Conservation (phyloP, 2,329 filamentous ascomycete species). For the Fusarium musae region DNA sequence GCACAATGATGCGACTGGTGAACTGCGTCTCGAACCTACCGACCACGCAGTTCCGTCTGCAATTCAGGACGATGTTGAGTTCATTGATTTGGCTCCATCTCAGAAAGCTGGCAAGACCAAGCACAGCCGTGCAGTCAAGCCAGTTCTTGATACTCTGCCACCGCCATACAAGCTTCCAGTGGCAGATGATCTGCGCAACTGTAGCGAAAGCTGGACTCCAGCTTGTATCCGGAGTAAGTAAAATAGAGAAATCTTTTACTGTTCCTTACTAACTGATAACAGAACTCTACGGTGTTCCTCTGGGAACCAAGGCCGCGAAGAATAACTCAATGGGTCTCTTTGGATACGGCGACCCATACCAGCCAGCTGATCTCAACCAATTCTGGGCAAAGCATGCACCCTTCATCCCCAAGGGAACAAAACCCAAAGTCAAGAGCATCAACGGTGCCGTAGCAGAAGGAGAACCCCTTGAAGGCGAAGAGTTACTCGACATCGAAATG, state of each 20-base stretch:
- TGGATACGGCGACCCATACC: neutral
- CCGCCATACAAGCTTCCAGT: neutral
- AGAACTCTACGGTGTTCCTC: neutral
- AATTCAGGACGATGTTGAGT: neutral
- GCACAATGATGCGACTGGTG: neutral
- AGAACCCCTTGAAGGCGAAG: neutral
- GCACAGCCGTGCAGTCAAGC: neutral
- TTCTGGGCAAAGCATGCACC: neutral
- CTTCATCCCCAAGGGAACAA: neutral
- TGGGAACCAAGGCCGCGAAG: neutral
- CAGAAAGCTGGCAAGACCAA: neutral
- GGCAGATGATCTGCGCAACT: neutral
- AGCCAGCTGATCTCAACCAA: neutral
- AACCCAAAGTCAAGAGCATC: neutral
- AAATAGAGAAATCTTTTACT: fast-evolving
- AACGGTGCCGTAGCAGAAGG: neutral
- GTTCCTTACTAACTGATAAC: fast-evolving
- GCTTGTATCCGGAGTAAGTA: slow-evolving; percentile 4
- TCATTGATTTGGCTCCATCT: neutral
- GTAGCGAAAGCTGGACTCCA: slow-evolving; percentile 5
- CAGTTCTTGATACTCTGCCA: neutral
- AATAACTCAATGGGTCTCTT: neutral
- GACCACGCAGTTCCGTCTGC: neutral
- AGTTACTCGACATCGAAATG: slow-evolving; percentile 1
- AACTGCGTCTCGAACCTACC: neutral